Percentiles rank a stretch among this genome's conserved stretches.
Evolutionary conservation across 768 basidiomycete species (phyloP).

Genomic region (Polyporus arcularius): DNA sequence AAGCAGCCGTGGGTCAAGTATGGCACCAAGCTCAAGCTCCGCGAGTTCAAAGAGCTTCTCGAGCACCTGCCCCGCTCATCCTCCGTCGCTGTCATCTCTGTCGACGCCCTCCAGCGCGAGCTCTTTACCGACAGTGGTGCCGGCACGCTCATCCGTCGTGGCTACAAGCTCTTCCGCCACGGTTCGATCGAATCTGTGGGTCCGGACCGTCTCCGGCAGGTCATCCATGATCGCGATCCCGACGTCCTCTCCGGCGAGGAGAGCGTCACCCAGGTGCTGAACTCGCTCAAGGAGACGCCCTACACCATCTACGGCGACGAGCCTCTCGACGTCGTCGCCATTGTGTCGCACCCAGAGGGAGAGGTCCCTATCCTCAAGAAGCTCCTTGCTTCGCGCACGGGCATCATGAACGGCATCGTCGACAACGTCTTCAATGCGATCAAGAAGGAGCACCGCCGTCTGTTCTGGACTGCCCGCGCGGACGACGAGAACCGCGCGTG

Average conservation of each 20-base stretch:
- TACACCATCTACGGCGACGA: constrained; percentile 99
- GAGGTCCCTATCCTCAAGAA: constrained; percentile 92
- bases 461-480: constrained; percentile 97
- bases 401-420: constrained; percentile 90
- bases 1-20: constrained; percentile 99
- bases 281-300: constrained; percentile 75
- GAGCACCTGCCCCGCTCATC: constrained; percentile 98
- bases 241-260: constrained; percentile 82
- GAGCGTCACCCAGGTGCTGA: constrained; percentile 87
- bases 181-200: constrained; percentile 79
- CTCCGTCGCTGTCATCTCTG: constrained; percentile 96
- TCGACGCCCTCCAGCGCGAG: constrained; percentile 91
- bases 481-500: constrained; percentile 97
- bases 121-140: constrained; percentile 98
- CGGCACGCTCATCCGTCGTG: constrained; percentile 95
- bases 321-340: constrained; percentile 91
- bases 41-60: constrained; percentile 98
- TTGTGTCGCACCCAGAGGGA: constrained; percentile 89
- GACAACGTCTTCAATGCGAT: constrained; percentile 98
- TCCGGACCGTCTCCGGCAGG: constrained; percentile 91
- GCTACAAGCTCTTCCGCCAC: constrained; percentile 97
- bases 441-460: constrained; percentile 87
- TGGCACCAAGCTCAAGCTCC: constrained; percentile 97
- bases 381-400: constrained; percentile 83
- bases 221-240: constrained; percentile 94